Base-by-base conservation (phyloP, 768 basidiomycete species). In the Leccinum rimulosum region DNA sequence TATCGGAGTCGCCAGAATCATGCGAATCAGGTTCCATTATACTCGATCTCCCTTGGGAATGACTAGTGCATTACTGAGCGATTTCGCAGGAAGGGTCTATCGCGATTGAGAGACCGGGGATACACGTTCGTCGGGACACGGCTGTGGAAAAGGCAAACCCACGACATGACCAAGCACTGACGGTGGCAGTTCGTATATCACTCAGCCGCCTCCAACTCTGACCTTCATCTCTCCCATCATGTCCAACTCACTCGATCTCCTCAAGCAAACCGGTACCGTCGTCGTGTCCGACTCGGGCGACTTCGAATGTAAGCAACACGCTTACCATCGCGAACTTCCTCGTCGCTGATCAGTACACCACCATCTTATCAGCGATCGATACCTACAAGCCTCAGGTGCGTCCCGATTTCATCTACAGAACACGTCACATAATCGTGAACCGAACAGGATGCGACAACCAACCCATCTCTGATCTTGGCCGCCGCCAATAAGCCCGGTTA, bases 241-340 rank as follows among this genome's bases (percentile, higher is more conserved):
- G 90, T 80, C 88, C 62, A 91, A 81, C 69, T 89, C 91, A 50
- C 87, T 93, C 66, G 91, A 92, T 70, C 77, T 74, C 61, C 90
- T 96, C 73, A 96, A 96, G 73, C 83, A 88, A 67, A 90, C 91
- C 68, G 96, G 95, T 69, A 98, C 96, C 71, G 85, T 91, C 74
- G 95, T 98, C 77, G 94, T 96, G 71, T 95, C 93, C 51, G 96
- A 99, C 82, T 95, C 94, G 59, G 96, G 95, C 56, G 95, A 97
- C 77, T 96, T 97, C 72, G 92, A 91, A 77, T 83, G 93, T 81
- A 59, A 70, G 79, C 65, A 4, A 25, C 10, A 45, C 60, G 14
- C 52, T 25, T 45, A 35, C 9, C 15, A 47, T 38, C 64, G 47
- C 52, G 50, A 49, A 22, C 64, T 25, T 71, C 56, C 72, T 57